Conservation (phyloP, 306 rosid species). For the Vigna radiata region DNA sequence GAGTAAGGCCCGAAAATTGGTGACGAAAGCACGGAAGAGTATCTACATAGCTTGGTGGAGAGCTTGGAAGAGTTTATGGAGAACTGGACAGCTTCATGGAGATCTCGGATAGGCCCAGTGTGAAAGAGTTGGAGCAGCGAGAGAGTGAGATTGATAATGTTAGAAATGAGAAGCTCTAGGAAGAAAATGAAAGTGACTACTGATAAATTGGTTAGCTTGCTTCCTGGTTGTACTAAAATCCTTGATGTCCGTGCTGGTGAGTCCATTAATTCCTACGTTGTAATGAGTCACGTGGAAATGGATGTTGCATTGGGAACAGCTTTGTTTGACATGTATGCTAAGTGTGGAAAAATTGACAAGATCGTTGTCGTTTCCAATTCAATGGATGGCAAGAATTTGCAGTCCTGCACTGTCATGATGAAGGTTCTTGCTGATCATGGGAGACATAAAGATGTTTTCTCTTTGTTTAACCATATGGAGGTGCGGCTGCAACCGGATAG, state of each 20-base stretch:
- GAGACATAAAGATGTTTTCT: constrained; percentile 49
- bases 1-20: too few relatives aligned
- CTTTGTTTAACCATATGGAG: constrained; percentile 57
- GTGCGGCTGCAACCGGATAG: constrained; percentile 58
- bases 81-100: too few relatives aligned
- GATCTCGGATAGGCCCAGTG: too few relatives aligned
- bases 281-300: constrained; percentile 41
- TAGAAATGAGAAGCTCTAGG: too few relatives aligned
- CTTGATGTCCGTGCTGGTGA: constrained; percentile 48
- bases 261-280: constrained; percentile 57
- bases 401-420: constrained; percentile 70
- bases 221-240: constrained; percentile 56
- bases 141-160: too few relatives aligned
- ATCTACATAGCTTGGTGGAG: too few relatives aligned
- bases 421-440: constrained; percentile 70
- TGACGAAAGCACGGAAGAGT: too few relatives aligned
- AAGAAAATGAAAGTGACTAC: too few relatives aligned
- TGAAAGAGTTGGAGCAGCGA: too few relatives aligned
- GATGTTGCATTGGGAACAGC: constrained; percentile 64
- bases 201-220: constrained; percentile 55
- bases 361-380: constrained; percentile 53
- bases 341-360: constrained; percentile 57
- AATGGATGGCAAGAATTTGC: constrained; percentile 59
- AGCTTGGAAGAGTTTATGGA: too few relatives aligned
- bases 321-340: constrained; percentile 62